A percentile compares a stretch with the other conserved stretches of the same genome.
Conservation (phyloP, 352 stramenopile genomes). For the Halophytophthora polymorphica region DNA sequence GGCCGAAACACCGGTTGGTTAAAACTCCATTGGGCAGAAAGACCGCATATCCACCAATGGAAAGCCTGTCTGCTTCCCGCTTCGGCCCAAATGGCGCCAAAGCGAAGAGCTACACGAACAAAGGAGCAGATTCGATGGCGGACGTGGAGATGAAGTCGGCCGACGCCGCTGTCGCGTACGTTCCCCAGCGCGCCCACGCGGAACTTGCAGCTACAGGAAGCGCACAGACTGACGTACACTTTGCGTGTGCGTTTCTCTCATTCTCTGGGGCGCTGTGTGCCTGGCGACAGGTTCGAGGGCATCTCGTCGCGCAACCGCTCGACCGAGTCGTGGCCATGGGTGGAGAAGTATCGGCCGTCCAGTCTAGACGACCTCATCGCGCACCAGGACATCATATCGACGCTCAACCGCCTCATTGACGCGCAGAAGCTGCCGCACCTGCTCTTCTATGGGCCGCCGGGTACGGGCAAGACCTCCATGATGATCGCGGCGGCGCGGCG, state of each 20-base stretch:
- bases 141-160: constrained; percentile 67
- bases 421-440: constrained; percentile 96
- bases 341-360: constrained; percentile 97
- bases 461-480: constrained; percentile 97
- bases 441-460: constrained; percentile 96
- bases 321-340: constrained; percentile 92
- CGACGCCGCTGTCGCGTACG: constrained; percentile 40
- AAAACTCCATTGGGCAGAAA: too few relatives aligned
- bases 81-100: background rate
- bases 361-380: constrained; percentile 95
- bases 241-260: background rate
- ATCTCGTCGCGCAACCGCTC: constrained; percentile 80
- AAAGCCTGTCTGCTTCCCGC: too few relatives aligned
- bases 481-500: constrained; percentile 95
- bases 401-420: constrained; percentile 95
- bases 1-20: too few relatives aligned
- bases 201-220: background rate
- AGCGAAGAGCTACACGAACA: background rate
- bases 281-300: constrained; percentile 60
- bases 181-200: background rate
- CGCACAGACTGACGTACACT: background rate
- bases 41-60: too few relatives aligned
- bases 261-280: background rate
- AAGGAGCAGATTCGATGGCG: constrained; percentile 22
- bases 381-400: constrained; percentile 96